These are phyloP conservation scores for Scheffersomyces cryptocercus DNA, from an alignment of 1,139 yeast genomes.

Conservation along the genomic window DNA sequence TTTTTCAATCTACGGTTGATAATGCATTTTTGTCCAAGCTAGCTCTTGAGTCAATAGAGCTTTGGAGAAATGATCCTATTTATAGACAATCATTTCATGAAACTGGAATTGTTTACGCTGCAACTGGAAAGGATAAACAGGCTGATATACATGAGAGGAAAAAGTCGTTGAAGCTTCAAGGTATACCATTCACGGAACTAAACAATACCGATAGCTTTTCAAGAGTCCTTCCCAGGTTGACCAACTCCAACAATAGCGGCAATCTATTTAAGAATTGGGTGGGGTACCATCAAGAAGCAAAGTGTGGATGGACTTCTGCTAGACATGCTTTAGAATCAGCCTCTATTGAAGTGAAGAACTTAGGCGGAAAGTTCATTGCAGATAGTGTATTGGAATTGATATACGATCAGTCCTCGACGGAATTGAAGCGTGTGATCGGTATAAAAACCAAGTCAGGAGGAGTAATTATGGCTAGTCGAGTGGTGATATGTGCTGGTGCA, in stretches of 20 bases:
- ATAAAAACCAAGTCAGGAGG: constrained; percentile 20
- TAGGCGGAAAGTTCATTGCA: constrained; percentile 33
- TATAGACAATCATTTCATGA: constrained; percentile 30
- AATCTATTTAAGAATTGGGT: constrained; percentile 14
- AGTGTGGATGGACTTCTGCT: constrained; percentile 37
- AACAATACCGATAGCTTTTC: not conserved
- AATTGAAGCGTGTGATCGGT: constrained; percentile 8
- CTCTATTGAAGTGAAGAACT: constrained; percentile 23
- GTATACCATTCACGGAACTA: not conserved
- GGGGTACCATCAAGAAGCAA: constrained; percentile 19
- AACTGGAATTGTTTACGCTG: constrained; percentile 32
- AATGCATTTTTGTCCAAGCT: constrained; percentile 35
- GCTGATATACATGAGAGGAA: not conserved
- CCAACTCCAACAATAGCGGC: constrained; percentile 10
- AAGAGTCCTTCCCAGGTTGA: constrained; percentile 1
- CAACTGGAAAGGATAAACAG: not conserved
- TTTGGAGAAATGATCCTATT: constrained; percentile 38
- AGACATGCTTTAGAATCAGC: constrained; percentile 24
- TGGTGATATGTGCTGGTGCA: constrained; percentile 39
- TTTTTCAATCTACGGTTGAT: constrained; percentile 44
- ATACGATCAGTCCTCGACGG: constrained; percentile 3
- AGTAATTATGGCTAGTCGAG: constrained; percentile 22
- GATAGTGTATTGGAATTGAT: constrained; percentile 26
- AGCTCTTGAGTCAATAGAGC: constrained; percentile 40
- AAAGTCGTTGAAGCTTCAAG: not conserved